Evolutionary conservation across 768 basidiomycete species (phyloP), one percentile per base, ranked within the genome.

Genomic region (Phylloporus sp.): DNA sequence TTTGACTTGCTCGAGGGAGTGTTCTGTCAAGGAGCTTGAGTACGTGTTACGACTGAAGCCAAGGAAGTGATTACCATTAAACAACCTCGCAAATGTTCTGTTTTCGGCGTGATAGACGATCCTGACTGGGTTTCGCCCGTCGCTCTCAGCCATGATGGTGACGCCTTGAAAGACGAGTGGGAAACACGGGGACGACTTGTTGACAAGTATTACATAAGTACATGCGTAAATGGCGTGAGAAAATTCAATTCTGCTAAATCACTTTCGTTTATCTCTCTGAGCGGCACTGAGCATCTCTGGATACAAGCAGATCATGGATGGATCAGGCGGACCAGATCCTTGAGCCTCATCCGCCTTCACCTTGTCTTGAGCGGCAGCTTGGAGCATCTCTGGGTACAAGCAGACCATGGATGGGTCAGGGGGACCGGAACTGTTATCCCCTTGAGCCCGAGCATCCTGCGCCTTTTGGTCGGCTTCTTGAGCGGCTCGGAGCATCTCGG

Each of bases 1-100:
- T 55, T 77, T 79, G 52, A 81, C 72, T 42, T 80, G 77, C 2
- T 71, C 69, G 26, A 89, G 71, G 17, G 82, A 80, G 17, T 71
- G 65, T 54, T 88, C 87, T 90, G 21, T 15, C 33, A 29, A 41
- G 38, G 22, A 18, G 26, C 15, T 41, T 49, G 29, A 61, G 47
- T 42, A 44, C 27, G n/a, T 45, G 13, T 40, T 14, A 18, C 10
- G 21, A 28, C 21, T 1, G 31, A 22, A 18, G 21, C 7, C 2
- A 38, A 18, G 10, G 38, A 42, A 10, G 7, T 43, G 21, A 39
- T 55, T 23, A 74, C 74, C 74, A 56, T 69, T 69, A 56, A 73
- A 69, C 6, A 76, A 54, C 46, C 74, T 62, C 23, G 70, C 68
- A 50, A 76, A 76, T 6, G 62, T 66, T 34, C 66, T 58, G 38